phyloP scores from a whole-genome alignment of 345 rosid species.

The Citropsis articulata region DNA sequence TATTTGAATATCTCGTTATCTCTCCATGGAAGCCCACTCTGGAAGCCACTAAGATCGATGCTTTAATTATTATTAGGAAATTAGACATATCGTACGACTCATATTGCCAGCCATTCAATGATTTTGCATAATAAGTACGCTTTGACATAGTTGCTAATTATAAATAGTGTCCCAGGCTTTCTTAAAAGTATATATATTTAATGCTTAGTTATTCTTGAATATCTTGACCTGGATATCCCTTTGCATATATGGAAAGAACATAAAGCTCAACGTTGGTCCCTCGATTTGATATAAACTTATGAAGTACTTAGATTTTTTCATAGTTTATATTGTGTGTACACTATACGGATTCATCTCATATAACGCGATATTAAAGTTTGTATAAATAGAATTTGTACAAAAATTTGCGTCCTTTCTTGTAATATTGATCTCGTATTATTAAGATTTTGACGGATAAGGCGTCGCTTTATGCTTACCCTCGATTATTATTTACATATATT shows the following conservation, averaged over 20 bases:
- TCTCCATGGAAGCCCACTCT: neutral
- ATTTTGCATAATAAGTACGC: neutral
- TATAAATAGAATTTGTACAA: too few species aligned
- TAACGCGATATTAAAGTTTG: too few species aligned
- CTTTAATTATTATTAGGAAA: neutral
- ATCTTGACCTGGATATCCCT: constrained; percentile 9
- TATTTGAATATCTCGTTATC: neutral
- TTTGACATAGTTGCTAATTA: neutral
- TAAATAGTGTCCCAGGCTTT: neutral
- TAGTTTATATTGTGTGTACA: too few species aligned
- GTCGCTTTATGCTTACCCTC: too few species aligned
- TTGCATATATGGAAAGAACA: neutral
- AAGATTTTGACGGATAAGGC: neutral
- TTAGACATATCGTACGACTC: neutral
- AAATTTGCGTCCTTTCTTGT: too few species aligned
- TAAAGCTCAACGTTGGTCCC: neutral
- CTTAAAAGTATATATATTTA: neutral
- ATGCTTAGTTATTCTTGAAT: constrained; percentile 1
- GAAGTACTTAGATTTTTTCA: neutral
- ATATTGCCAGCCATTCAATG: neutral
- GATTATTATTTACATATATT: too few species aligned
- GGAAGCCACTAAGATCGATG: neutral
- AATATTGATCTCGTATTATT: neutral
- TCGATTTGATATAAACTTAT: neutral
- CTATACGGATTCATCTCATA: too few species aligned